These are phyloP conservation scores for Arabis hirsuta DNA, from an alignment of 345 rosid genomes.

Conservation along the genomic window DNA sequence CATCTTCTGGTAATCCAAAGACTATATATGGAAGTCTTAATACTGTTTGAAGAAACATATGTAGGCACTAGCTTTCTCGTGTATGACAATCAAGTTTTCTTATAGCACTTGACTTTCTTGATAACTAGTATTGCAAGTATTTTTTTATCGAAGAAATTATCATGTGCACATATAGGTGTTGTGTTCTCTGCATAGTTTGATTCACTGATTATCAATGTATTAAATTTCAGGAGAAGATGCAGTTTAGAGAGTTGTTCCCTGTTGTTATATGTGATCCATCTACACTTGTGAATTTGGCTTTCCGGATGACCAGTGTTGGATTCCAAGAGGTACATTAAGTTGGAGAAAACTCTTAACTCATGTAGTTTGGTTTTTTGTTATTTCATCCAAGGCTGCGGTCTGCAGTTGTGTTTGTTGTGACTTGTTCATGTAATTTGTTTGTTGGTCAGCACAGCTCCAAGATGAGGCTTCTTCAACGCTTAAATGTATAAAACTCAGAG, in stretches of 20 bases:
- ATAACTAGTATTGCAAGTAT: conserved; percentile 16
- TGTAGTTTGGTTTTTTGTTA: conserved; percentile 8
- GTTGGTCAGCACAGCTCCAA: conserved; percentile 59
- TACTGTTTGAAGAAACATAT: neutral
- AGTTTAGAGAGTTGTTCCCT: conserved; percentile 60
- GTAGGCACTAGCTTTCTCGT: conserved; percentile 3
- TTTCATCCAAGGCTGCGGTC: neutral
- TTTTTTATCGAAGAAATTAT: neutral
- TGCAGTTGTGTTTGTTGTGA: conserved; percentile 7
- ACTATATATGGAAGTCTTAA: conserved; percentile 4
- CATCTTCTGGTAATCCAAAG: neutral
- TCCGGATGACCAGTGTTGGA: conserved; percentile 64
- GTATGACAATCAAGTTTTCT: conserved; percentile 14
- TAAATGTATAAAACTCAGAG: conserved; percentile 68
- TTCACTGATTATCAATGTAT: conserved; percentile 26
- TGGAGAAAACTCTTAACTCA: conserved; percentile 16
- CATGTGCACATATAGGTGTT: conserved; percentile 1
- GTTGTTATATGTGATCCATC: conserved; percentile 65
- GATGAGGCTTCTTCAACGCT: conserved; percentile 75
- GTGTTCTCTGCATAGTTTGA: conserved; percentile 15
- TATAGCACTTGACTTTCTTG: neutral
- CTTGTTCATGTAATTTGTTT: conserved; percentile 18
- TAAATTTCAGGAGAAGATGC: conserved; percentile 62
- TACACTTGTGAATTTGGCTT: conserved; percentile 65
- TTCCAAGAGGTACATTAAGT: conserved; percentile 68